Evolutionary conservation across 257 asterid species (phyloP).

Genomic region (Solanum sitiens): DNA sequence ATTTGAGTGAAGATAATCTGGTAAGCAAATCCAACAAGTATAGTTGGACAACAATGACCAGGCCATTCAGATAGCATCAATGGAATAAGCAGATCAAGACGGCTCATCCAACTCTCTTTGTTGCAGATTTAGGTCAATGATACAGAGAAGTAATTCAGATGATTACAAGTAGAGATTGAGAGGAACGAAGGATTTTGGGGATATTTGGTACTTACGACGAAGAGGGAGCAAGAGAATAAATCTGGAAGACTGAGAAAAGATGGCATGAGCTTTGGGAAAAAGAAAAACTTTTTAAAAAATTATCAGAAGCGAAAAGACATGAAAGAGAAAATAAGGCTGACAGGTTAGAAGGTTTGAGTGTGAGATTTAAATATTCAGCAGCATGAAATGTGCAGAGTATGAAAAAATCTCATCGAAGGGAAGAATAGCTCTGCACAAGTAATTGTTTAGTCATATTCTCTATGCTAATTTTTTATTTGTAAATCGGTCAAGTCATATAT

Average conservation of each 20-base stretch:
- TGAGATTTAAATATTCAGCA: neutral
- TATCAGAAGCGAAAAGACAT: neutral
- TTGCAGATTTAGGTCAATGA: neutral
- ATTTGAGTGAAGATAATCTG: neutral
- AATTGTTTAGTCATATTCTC: neutral
- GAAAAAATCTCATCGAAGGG: neutral
- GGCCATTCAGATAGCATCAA: neutral
- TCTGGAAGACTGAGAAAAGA: neutral
- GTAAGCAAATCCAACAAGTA: neutral
- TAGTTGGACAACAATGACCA: neutral
- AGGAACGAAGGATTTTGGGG: neutral
- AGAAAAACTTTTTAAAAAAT: neutral
- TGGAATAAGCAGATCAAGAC: neutral
- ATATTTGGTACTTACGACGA: neutral
- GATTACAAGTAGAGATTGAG: neutral
- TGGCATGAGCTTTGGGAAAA: neutral
- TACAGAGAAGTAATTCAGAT: neutral
- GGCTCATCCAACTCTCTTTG: neutral
- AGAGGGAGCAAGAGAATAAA: neutral
- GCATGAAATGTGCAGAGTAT: neutral
- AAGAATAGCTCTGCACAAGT: neutral
- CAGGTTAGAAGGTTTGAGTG: neutral
- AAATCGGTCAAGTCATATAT: neutral
- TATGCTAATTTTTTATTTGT: neutral
- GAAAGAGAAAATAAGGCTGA: neutral